Evolutionary conservation across 495 filamentous ascomycete genomes (phyloP), one percentile per base, ranked within the genome.

Genomic region (Pyrenula aspistea): DNA sequence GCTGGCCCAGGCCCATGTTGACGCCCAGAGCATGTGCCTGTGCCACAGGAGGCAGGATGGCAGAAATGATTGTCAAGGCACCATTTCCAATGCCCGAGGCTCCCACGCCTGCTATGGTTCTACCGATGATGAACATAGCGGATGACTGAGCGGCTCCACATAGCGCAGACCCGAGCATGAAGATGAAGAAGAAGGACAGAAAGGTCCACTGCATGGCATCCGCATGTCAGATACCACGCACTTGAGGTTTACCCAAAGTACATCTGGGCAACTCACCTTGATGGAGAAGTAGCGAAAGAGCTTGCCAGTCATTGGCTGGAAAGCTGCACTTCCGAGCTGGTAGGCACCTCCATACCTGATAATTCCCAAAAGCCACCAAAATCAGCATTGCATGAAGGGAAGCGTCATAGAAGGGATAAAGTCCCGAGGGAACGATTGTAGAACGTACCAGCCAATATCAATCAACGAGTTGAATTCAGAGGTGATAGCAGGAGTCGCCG

Each of bases 81-180:
- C 80, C 80, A 59, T 77, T 83, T 54, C 70, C 64, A 15, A 85
- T 58, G 0, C 81, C 72, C 47, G 65, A 72, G 10, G 62, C 64
- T 51, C 70, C 63, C 36, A 76, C 63, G 24, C 75, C 75, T 1
- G 74, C 69, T 1, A 78, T 47, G 11, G 75, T 72, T 49, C 74
- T 67, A 15, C 70, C 75, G 23, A 76, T 57, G 53, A 78, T 77
- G 23, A 78, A 60, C 63, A 73, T 71, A 12, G 66, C 69, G 0
- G 72, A 77, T 22, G 67, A 73, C 0, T 57, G 66, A 1, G 75
- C 71, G 0, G 71, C 57, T 19, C 65, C 73, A 51, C 75, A 77
- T 12, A 77, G 58, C 8, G 73, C 49, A 1, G 73, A 76, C 23
- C 73, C 74, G 2, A 77, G 20, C 53, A 71, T 68, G 54, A 78